phyloP scores from a whole-genome alignment of 345 rosid genomes.

The Lepidium africanum region DNA sequence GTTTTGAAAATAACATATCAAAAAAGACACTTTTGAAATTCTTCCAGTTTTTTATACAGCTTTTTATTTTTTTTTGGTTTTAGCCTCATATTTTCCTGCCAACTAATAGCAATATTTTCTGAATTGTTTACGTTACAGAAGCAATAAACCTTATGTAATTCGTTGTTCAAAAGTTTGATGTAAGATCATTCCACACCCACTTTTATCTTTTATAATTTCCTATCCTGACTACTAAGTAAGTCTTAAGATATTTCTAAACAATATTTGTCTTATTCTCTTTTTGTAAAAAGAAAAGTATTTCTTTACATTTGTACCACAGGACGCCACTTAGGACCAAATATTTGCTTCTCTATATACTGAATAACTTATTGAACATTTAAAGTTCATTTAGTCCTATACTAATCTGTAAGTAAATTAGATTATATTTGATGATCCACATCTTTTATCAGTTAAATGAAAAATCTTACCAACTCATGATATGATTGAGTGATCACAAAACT shows the following conservation, averaged over 20 bases:
- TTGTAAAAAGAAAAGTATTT: background rate
- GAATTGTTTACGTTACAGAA: background rate
- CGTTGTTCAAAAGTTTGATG: background rate
- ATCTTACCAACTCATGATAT: no score
- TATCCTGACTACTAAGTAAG: background rate
- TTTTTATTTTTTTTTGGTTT: background rate
- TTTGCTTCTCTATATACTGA: no score
- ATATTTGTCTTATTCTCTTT: background rate
- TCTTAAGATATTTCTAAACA: slow-evolving; percentile 10
- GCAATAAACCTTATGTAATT: background rate
- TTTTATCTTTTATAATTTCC: background rate
- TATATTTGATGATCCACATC: no score
- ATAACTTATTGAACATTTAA: no score
- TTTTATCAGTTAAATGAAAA: no score
- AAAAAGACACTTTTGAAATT: no score
- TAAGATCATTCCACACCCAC: slow-evolving; percentile 11
- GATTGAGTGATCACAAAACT: no score
- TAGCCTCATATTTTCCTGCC: background rate
- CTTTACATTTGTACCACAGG: background rate
- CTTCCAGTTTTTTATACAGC: no score
- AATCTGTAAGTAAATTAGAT: no score
- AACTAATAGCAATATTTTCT: background rate
- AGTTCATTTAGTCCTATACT: no score
- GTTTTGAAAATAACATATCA: no score
- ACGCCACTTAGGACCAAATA: slow-evolving; percentile 11